Evolutionary conservation across 805 yeast species (phyloP), one percentile per base, ranked within the genome.

Genomic region (Blastobotrys mokoenaii): DNA sequence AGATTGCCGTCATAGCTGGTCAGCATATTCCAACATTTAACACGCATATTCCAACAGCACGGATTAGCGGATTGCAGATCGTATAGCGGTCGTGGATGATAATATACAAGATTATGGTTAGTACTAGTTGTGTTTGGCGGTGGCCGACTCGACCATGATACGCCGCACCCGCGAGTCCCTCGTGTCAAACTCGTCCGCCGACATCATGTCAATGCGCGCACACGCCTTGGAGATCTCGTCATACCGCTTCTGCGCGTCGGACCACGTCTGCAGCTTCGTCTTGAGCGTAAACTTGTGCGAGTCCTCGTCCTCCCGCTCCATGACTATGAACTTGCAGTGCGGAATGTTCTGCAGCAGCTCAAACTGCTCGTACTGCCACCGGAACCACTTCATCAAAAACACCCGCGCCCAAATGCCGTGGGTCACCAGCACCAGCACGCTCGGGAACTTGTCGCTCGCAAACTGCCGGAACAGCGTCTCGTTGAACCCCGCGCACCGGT

Each of bases 351-450:
- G 74, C 50, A 89, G 71, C 39, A 81, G 73, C 64, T 89, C 97
- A 63, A 88, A 89, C 59, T 81, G 79, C 60, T 88, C 96, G 58
- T 83, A 90, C 1, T 83, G 74, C 96, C 97, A 89, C 47, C 95
- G 70, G 61, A 79, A 89, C 96, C 96, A 89, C 57, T 88, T 84
- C 88, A 88, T 87, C 37, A 89, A 63, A 56, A 89, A 89, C 7
- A 89, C 97, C 35, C 97, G 70, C 3, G 94, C 84, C 90, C 95
- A 87, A 12, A 89, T 85, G 8, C 97, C 97, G 61, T 89, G 97
- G 3, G 95, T 84, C 35, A 89, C 96, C 36, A 89, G 66, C 2
- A 89, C 87, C 34, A 87, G 71, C 15, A 88, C 82, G 48, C 77
- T 76, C n/a, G 96, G 88, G 59, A 85, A 84, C 54, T 76, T 72